Base-by-base conservation (phyloP, 164 flowering plant species). In the Nymphaea colorata region DNA sequence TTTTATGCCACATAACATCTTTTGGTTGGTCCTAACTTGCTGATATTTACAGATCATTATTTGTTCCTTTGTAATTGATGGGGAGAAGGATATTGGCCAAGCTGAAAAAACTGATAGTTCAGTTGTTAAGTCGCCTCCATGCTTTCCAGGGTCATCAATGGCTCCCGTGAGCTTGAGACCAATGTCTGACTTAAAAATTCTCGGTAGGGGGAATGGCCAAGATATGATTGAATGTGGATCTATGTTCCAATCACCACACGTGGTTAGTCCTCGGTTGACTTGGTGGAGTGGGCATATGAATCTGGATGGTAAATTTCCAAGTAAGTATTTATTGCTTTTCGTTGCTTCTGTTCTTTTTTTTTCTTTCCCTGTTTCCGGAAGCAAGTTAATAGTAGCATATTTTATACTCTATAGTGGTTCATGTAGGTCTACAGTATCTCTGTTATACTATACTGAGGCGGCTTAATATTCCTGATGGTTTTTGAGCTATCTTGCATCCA, bases 1-100 rank as follows among this genome's bases (percentile, higher is more conserved):
- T 12, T 62, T 2, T 17, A 25, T 3, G 45, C 64, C 41, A 11
- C 7, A 51, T 62, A 8, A 7, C 36, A 25, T 66, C 17, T 14
- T 0, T 51, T 51, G 16, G 36, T 25, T 44, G 66, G 12, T n/a
- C 25, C 47, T 6, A 16, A 44, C 41, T 17, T 41, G 6, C 18
- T 2, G n/a, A 57, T 43, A 6, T 61, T 41, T 43, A 7, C 80
- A 89, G 95, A 86, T 89, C 44, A 84, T 87, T 73, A 81, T 78
- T 73, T 90, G 87, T 25, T 77, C 87, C 43, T 89, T 89, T 77
- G 59, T 71, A 61, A 42, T 81, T 63, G 83, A 83, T 61, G 59
- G 67, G 59, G 83, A 77, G 75, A 84, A 80, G 77, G 85, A 81
- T 62, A 60, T 3, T 15, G 71, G 41, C 74, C 64, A 72, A 69